phyloP scores from a whole-genome alignment of 257 asterid genomes.

The Nemophila menziesii region DNA sequence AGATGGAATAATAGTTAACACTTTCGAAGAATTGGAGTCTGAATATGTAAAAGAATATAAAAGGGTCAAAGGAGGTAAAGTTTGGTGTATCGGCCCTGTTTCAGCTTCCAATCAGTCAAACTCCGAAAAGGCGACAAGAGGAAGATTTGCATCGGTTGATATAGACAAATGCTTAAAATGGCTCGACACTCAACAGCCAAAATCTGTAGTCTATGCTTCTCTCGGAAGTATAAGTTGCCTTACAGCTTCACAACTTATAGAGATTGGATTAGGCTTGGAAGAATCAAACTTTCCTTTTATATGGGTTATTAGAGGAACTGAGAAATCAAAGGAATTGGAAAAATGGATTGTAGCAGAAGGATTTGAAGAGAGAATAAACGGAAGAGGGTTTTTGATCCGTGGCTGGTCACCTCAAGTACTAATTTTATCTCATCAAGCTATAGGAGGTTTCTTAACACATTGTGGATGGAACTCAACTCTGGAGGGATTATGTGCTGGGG shows the following conservation, averaged over 20 bases:
- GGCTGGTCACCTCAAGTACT: constrained; percentile 41
- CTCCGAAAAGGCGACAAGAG: constrained; percentile 29
- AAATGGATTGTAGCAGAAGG: constrained; percentile 40
- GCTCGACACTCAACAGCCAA: constrained; percentile 21
- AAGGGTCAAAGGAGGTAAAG: constrained; percentile 20
- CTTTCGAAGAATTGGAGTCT: constrained; percentile 35
- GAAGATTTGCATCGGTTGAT: constrained; percentile 21
- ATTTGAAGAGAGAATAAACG: no score
- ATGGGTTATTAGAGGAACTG: no score
- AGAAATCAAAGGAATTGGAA: constrained; percentile 34
- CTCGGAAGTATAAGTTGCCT: constrained; percentile 37
- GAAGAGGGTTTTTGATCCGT: constrained; percentile 21
- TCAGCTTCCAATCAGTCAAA: constrained; percentile 22
- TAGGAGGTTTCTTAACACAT: constrained; percentile 30
- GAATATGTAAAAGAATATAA: constrained; percentile 22
- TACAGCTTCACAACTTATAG: constrained; percentile 21
- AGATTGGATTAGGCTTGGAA: constrained; percentile 38
- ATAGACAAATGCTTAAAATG: constrained; percentile 25
- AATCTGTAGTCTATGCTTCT: constrained; percentile 32
- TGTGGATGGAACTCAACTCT: constrained; percentile 38
- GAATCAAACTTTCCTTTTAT: constrained; percentile 27
- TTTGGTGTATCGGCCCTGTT: constrained; percentile 68
- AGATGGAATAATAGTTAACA: constrained; percentile 16
- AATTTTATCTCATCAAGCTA: constrained; percentile 18
- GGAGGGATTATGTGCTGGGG: constrained; percentile 18